A percentile compares a stretch with the other conserved stretches of the same genome.
Evolutionary conservation across 495 filamentous ascomycete species (phyloP).

Genomic region (Penicillium flavigenum): DNA sequence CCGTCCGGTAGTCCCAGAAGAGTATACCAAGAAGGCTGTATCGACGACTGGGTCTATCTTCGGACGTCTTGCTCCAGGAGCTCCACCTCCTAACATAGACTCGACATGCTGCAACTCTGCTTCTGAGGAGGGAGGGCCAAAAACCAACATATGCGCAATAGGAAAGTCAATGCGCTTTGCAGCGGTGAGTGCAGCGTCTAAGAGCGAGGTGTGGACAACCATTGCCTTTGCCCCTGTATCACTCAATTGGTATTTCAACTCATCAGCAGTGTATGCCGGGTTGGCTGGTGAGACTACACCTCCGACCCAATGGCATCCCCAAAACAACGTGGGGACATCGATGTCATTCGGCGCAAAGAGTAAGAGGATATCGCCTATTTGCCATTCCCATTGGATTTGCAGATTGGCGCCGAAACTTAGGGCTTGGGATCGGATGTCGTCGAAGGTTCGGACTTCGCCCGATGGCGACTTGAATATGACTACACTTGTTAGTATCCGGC

Average conservation of each 20-base stretch:
- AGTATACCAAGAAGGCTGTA: too few species aligned
- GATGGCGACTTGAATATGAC: slow-evolving; percentile 1
- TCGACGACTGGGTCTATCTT: too few species aligned
- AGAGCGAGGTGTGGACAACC: slow-evolving; percentile 48
- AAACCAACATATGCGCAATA: slow-evolving; percentile 3
- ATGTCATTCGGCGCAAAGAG: slow-evolving; percentile 67
- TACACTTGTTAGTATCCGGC: not conserved
- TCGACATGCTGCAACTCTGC: too few species aligned
- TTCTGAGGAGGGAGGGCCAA: slow-evolving; percentile 41
- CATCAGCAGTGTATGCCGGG: slow-evolving; percentile 72
- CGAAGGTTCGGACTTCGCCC: not conserved
- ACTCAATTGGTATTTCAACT: slow-evolving; percentile 67
- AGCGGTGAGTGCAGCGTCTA: slow-evolving; percentile 59
- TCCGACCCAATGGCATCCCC: slow-evolving; percentile 76
- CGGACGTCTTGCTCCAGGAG: too few species aligned
- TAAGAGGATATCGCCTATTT: slow-evolving; percentile 51
- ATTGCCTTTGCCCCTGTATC: too few species aligned
- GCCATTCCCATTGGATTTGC: slow-evolving; percentile 35
- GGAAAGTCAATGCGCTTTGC: slow-evolving; percentile 62
- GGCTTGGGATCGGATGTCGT: not conserved
- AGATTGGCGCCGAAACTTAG: not conserved
- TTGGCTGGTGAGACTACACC: slow-evolving; percentile 78
- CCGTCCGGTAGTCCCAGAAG: too few species aligned
- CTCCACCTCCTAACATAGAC: too few species aligned
- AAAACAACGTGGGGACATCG: slow-evolving; percentile 62